phyloP scores from a whole-genome alignment of 2,329 filamentous ascomycete genomes.

The Cladosporium sp. region DNA sequence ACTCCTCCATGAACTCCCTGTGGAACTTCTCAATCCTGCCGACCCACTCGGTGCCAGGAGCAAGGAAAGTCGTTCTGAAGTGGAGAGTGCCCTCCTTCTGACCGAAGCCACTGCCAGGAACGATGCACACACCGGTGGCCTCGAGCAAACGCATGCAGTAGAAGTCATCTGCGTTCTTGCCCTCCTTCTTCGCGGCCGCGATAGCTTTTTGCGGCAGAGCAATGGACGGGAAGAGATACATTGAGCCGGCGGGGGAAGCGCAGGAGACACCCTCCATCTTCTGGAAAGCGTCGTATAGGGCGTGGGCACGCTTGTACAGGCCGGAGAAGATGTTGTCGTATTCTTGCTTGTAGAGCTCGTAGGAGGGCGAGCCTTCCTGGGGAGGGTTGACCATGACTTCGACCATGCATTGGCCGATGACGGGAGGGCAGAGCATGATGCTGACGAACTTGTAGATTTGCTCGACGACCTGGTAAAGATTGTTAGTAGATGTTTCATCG shows the following conservation, averaged over 20 bases:
- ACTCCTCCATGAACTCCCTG: slow-evolving; percentile 84
- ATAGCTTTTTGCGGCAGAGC: slow-evolving; percentile 70
- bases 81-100: slow-evolving; percentile 88
- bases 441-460: slow-evolving; percentile 99
- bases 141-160: slow-evolving; percentile 90
- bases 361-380: slow-evolving; percentile 73
- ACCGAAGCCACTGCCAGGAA: slow-evolving; percentile 88
- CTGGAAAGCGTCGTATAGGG: slow-evolving; percentile 84
- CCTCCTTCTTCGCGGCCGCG: slow-evolving; percentile 68
- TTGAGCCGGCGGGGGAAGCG: slow-evolving; percentile 83
- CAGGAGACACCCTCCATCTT: slow-evolving; percentile 96
- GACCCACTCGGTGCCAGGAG: slow-evolving; percentile 94
- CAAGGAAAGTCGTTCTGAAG: slow-evolving; percentile 94
- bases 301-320: slow-evolving; percentile 72
- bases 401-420: slow-evolving; percentile 92
- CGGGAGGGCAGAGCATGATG: slow-evolving; percentile 93
- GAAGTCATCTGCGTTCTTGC: slow-evolving; percentile 80
- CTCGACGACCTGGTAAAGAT: slow-evolving; percentile 65
- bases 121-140: slow-evolving; percentile 89
- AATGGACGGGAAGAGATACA: slow-evolving; percentile 99
- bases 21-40: slow-evolving; percentile 86
- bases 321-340: slow-evolving; percentile 78
- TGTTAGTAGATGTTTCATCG: slow-evolving; percentile 15
- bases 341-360: slow-evolving; percentile 77
- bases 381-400: slow-evolving; percentile 98